These are phyloP conservation scores for Fusarium sp. DNA, from an alignment of 2,329 filamentous ascomycete genomes.

Conservation along the genomic window DNA sequence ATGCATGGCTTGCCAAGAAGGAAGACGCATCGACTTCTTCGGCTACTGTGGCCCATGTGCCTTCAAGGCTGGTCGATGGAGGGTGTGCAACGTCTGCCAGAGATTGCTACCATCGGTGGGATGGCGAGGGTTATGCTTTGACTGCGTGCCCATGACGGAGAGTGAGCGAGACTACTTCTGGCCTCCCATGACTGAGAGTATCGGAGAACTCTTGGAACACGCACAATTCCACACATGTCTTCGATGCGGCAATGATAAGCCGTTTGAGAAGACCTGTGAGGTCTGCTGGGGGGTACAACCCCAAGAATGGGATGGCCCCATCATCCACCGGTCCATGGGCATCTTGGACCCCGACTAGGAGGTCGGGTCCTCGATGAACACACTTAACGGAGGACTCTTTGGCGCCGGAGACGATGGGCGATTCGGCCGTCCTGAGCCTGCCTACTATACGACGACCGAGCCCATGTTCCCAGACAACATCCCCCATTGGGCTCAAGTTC, in stretches of 20 bases:
- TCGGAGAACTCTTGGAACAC: not conserved
- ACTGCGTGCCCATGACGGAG: not conserved
- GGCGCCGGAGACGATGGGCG: too few relatives aligned
- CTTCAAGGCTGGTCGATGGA: not conserved
- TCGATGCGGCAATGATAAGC: not conserved
- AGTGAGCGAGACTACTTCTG: not conserved
- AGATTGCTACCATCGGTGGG: not conserved
- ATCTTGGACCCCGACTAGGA: not conserved
- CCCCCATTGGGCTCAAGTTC: too few relatives aligned
- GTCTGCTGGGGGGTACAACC: not conserved
- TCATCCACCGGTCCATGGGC: not conserved
- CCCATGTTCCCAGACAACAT: too few relatives aligned
- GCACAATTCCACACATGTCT: not conserved
- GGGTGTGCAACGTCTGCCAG: not conserved
- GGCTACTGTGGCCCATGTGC: not conserved
- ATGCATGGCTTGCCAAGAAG: not conserved
- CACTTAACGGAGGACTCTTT: not conserved
- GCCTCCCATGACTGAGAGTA: not conserved
- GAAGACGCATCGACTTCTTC: not conserved
- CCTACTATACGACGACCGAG: too few relatives aligned
- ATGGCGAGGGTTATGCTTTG: not conserved
- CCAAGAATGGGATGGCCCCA: fast-evolving
- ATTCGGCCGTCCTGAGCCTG: too few relatives aligned
- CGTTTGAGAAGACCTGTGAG: not conserved
- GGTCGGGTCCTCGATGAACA: not conserved